A percentile compares a stretch with the other conserved stretches of the same genome.
These are phyloP conservation scores for Cytospora leucostoma DNA, from an alignment of 2,329 filamentous ascomycete species.

Conservation along the genomic window DNA sequence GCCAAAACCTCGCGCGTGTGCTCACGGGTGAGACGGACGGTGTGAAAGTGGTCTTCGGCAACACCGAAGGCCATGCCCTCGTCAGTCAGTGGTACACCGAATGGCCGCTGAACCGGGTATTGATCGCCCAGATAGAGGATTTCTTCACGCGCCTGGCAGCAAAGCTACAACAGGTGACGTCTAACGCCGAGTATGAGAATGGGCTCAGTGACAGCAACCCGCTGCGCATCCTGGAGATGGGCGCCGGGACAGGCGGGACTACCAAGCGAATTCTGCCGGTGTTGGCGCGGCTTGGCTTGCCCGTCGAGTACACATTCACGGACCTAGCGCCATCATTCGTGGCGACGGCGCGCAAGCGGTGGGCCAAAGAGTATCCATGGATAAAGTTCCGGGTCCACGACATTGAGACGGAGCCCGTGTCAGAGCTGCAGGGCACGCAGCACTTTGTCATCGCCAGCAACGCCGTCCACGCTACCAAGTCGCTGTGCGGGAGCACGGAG, in stretches of 20 bases:
- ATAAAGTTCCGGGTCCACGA: too few species aligned
- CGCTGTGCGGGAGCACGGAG: too few species aligned
- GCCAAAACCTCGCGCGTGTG: conserved; percentile 25
- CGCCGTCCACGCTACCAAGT: too few species aligned
- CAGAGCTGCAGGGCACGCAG: too few species aligned
- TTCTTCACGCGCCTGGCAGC: background rate
- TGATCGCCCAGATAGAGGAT: background rate
- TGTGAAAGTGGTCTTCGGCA: conserved; percentile 29
- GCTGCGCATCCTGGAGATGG: conserved; percentile 44
- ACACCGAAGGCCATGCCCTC: conserved; percentile 1
- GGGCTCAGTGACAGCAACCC: conserved; percentile 1
- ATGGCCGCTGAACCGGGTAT: background rate
- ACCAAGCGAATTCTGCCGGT: conserved; percentile 36
- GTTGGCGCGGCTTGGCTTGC: conserved; percentile 32
- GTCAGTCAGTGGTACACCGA: background rate
- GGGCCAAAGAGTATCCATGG: conserved; percentile 2
- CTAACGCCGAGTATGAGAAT: too few species aligned
- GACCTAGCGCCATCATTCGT: conserved; percentile 43
- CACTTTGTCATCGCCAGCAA: too few species aligned
- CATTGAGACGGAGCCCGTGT: too few species aligned
- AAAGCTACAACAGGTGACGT: too few species aligned
- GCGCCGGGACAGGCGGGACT: conserved; percentile 47
- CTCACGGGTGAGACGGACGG: conserved; percentile 27
- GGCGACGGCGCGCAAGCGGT: conserved; percentile 28
- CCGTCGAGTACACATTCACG: conserved; percentile 45